These are phyloP conservation scores for Claviceps pazoutovae DNA, from an alignment of 2,329 filamentous ascomycete genomes.

Conservation along the genomic window DNA sequence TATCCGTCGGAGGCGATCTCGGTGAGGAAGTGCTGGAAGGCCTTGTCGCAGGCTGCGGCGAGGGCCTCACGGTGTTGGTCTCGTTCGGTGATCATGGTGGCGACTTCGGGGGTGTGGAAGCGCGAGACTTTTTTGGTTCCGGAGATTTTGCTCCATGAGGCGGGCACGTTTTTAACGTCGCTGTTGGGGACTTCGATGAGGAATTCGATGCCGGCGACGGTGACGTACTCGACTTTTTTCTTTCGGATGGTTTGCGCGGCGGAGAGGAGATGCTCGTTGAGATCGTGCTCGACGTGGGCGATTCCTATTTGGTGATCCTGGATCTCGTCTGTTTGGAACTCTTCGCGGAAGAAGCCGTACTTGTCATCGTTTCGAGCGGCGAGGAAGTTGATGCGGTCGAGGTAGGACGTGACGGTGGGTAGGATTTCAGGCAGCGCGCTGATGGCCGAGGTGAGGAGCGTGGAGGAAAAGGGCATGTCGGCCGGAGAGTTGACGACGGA, in stretches of 20 bases:
- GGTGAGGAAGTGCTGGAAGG: constrained; percentile 58
- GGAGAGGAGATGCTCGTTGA: constrained; percentile 59
- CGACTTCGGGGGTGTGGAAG: constrained; percentile 87
- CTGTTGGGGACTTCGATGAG: constrained; percentile 81
- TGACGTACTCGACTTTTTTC: constrained; percentile 61
- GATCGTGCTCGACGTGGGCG: constrained; percentile 77
- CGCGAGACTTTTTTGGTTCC: constrained; percentile 85
- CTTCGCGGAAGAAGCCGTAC: constrained; percentile 81
- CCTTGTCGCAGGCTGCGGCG: constrained; percentile 77
- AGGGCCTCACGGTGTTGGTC: constrained; percentile 93
- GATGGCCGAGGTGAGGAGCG: constrained; percentile 57
- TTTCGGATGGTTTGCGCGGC: constrained; percentile 62
- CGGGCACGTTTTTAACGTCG: constrained; percentile 74
- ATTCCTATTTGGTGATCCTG: constrained; percentile 82
- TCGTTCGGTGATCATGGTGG: constrained; percentile 68
- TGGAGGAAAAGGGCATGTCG: constrained; percentile 59
- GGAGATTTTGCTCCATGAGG: constrained; percentile 88
- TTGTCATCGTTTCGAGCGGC: constrained; percentile 83
- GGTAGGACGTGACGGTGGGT: constrained; percentile 55
- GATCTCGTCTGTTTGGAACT: constrained; percentile 79
- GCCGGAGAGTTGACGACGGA: constrained; percentile 47
- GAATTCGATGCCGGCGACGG: constrained; percentile 83
- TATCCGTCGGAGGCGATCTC: constrained; percentile 75
- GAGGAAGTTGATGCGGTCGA: constrained; percentile 73
- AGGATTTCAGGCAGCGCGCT: constrained; percentile 63